These are phyloP conservation scores for Sporothrix pseudoabietina DNA, from an alignment of 2,329 filamentous ascomycete species.

Conservation along the genomic window DNA sequence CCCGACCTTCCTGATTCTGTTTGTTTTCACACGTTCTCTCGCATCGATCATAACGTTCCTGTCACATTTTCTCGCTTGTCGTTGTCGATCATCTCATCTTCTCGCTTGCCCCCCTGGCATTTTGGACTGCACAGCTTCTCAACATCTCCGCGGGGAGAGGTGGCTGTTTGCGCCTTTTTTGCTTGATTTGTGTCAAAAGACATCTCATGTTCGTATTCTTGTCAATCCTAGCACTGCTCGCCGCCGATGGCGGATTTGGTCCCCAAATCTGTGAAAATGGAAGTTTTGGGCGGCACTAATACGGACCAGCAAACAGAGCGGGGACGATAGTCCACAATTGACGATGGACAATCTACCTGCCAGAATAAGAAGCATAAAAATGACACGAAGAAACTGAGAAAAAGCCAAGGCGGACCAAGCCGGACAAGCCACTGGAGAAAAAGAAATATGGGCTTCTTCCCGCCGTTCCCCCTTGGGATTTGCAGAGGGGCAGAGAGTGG, in stretches of 20 bases:
- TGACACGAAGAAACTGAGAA: neutral
- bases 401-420: neutral
- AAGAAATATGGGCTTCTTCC: neutral
- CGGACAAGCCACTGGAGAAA: neutral
- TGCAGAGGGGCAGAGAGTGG: neutral
- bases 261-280: neutral
- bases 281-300: neutral
- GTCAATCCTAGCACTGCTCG: neutral
- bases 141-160: slow-evolving; percentile 3
- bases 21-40: no score
- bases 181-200: neutral
- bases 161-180: neutral
- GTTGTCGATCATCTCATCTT: neutral
- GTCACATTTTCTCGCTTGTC: neutral
- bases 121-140: neutral
- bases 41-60: neutral
- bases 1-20: neutral
- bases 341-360: neutral
- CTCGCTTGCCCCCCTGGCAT: neutral
- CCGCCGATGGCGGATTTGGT: neutral
- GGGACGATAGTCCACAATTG: neutral
- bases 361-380: neutral
- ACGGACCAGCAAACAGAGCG: neutral
- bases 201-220: neutral
- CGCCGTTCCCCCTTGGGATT: neutral